phyloP scores from a whole-genome alignment of 345 rosid genomes.

The Trapa bicornis region DNA sequence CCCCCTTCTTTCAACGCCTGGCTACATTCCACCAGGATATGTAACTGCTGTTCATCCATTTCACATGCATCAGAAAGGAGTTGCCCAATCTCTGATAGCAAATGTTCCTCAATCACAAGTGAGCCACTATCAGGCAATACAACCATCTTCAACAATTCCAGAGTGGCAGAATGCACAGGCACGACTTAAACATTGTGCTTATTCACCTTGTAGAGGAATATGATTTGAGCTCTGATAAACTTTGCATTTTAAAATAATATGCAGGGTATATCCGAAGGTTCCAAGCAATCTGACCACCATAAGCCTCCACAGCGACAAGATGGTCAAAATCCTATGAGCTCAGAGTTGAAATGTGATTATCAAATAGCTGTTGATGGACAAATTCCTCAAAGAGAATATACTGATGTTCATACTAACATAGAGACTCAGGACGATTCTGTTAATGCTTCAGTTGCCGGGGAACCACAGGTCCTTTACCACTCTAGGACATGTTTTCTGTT shows the following conservation, averaged over 20 bases:
- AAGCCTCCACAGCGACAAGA: constrained; percentile 36
- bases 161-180: constrained; percentile 80
- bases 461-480: constrained; percentile 37
- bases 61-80: constrained; percentile 64
- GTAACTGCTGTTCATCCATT: constrained; percentile 63
- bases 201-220: not conserved
- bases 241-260: not conserved
- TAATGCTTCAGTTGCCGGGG: constrained; percentile 39
- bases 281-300: constrained; percentile 35
- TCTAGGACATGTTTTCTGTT: not conserved
- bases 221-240: not conserved
- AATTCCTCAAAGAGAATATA: constrained; percentile 35
- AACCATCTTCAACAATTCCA: constrained; percentile 32
- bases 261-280: constrained; percentile 46
- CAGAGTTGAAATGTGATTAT: constrained; percentile 47
- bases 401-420: constrained; percentile 15
- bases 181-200: not conserved
- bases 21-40: constrained; percentile 69
- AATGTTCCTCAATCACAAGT: constrained; percentile 46
- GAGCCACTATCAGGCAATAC: constrained; percentile 43
- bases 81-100: constrained; percentile 53
- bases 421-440: constrained; percentile 35
- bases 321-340: constrained; percentile 32
- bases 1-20: constrained; percentile 48
- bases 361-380: constrained; percentile 48